Conservation (phyloP, 345 rosid species). For the Populus deltoides region DNA sequence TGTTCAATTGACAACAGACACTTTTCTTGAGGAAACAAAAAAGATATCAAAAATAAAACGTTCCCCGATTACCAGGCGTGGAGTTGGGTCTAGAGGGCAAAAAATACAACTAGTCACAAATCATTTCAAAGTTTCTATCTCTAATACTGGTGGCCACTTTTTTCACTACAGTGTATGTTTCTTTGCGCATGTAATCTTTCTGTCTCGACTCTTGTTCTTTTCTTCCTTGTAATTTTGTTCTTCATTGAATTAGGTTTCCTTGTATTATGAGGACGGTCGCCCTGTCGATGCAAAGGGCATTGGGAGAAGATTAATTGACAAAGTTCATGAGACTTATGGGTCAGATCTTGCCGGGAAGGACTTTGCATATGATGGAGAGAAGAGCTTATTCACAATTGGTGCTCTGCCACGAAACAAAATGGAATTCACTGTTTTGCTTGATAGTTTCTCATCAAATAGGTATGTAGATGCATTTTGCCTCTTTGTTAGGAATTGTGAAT, state of each 20-base stretch:
- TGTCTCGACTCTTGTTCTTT: not conserved
- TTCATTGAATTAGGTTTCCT: conserved; percentile 14
- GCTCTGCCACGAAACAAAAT: conserved; percentile 19
- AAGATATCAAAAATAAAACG: conserved; percentile 6
- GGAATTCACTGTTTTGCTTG: conserved; percentile 30
- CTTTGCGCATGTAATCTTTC: not conserved
- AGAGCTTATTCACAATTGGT: conserved; percentile 24
- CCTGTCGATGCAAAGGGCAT: conserved; percentile 23
- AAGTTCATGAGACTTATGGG: conserved; percentile 22
- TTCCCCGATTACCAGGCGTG: conserved; percentile 20
- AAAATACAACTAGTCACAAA: conserved; percentile 17
- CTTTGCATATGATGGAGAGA: conserved; percentile 34
- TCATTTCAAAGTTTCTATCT: conserved; percentile 24
- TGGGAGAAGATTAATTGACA: conserved; percentile 23
- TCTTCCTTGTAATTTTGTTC: not conserved
- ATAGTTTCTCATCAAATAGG: conserved; percentile 17
- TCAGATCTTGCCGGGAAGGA: conserved; percentile 22
- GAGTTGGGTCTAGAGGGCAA: conserved; percentile 21
- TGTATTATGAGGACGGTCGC: conserved; percentile 18
- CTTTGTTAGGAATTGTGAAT: not conserved
- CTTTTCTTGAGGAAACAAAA: not conserved
- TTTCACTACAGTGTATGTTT: conserved; percentile 21
- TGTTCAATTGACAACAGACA: not conserved
- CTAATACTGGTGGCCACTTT: conserved; percentile 9
- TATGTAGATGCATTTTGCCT: not conserved